phyloP scores from a whole-genome alignment of 805 yeast genomes.

The Torulaspora maleeae region DNA sequence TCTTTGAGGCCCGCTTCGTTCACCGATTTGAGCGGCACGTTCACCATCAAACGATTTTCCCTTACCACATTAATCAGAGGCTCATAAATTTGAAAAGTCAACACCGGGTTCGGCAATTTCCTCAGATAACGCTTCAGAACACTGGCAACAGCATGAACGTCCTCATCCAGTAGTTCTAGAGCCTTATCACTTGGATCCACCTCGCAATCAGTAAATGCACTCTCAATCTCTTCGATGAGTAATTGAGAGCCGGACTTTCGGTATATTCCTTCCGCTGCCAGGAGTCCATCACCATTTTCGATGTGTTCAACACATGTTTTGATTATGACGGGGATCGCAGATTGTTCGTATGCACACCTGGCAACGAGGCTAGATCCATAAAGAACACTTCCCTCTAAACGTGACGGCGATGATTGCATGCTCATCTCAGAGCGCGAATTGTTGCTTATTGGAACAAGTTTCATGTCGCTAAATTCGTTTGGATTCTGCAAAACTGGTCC shows the following conservation, averaged over 20 bases:
- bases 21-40: constrained; percentile 20
- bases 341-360: constrained; percentile 58
- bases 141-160: constrained; percentile 81
- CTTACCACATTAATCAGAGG: constrained; percentile 55
- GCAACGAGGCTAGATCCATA: constrained; percentile 51
- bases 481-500: constrained; percentile 37
- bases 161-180: constrained; percentile 45
- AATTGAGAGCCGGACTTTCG: constrained; percentile 81
- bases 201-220: constrained; percentile 34
- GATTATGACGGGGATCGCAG: constrained; percentile 64
- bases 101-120: constrained; percentile 77
- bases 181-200: constrained; percentile 36
- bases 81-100: constrained; percentile 65
- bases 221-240: constrained; percentile 35
- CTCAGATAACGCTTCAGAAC: constrained; percentile 84
- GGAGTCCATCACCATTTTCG: constrained; percentile 56
- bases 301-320: constrained; percentile 70
- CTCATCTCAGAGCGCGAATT: constrained; percentile 10
- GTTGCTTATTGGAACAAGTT: constrained; percentile 26
- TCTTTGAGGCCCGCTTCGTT: constrained; percentile 9
- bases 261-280: constrained; percentile 81
- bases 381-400: constrained; percentile 22
- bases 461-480: constrained; percentile 37
- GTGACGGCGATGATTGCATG: constrained; percentile 25
- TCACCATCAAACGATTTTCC: constrained; percentile 21